These are phyloP conservation scores for Hyaloperonospora arabidopsidis DNA, from an alignment of 352 stramenopile genomes.

Conservation along the genomic window DNA sequence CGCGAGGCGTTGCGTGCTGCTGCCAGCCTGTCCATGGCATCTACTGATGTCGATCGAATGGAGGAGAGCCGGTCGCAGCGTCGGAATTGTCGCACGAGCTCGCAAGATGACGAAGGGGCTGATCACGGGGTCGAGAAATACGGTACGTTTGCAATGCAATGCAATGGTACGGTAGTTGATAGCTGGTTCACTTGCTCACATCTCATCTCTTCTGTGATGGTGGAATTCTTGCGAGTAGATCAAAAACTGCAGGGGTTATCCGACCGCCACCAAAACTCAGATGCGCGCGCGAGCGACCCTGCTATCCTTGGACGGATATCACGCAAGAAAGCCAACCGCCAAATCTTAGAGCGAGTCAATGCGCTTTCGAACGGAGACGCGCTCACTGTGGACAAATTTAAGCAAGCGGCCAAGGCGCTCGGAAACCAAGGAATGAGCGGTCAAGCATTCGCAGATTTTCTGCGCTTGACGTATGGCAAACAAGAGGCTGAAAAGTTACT, in stretches of 20 bases:
- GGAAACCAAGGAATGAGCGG: slow-evolving; percentile 65
- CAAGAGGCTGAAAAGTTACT: slow-evolving; percentile 50
- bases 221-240: slow-evolving; percentile 20
- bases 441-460: slow-evolving; percentile 49
- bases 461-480: slow-evolving; percentile 52
- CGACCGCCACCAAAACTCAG: slow-evolving; percentile 18
- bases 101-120: slow-evolving; percentile 23
- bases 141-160: slow-evolving; percentile 21
- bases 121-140: slow-evolving; percentile 28
- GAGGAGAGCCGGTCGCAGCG: slow-evolving; percentile 16
- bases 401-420: slow-evolving; percentile 57
- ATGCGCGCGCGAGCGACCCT: slow-evolving; percentile 15
- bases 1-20: slow-evolving; percentile 32
- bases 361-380: slow-evolving; percentile 41
- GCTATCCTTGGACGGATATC: slow-evolving; percentile 24
- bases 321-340: slow-evolving; percentile 55
- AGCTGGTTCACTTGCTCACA: slow-evolving; percentile 7
- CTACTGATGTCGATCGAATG: slow-evolving; percentile 18
- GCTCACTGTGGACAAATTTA: slow-evolving; percentile 48
- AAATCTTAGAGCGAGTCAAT: slow-evolving; percentile 63
- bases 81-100: slow-evolving; percentile 7
- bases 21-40: slow-evolving; percentile 20
- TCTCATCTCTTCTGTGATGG: slow-evolving; percentile 7
- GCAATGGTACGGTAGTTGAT: background rate
- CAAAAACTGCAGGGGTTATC: slow-evolving; percentile 33